Conservation (phyloP, 805 yeast genomes). For the Cyberlindnera lachancei region DNA sequence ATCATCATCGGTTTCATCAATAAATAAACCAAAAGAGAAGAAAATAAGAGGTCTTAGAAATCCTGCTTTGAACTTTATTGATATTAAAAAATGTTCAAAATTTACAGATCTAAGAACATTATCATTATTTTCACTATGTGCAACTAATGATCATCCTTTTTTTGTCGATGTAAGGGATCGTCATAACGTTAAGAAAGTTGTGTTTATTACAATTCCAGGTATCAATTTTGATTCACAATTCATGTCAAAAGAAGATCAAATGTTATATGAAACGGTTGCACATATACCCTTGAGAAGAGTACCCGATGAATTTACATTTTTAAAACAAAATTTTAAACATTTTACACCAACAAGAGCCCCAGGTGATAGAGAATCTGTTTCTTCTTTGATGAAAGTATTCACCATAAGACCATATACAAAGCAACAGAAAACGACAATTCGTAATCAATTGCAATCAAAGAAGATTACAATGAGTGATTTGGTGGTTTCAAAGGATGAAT, state of each 20-base stretch:
- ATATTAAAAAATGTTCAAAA: conserved; percentile 12
- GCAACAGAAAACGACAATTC: conserved; percentile 40
- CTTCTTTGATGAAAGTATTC: conserved; percentile 48
- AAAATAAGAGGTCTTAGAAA: conserved; percentile 25
- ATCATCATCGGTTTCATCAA: not conserved
- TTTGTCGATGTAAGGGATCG: conserved; percentile 47
- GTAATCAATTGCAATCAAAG: conserved; percentile 21
- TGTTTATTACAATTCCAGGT: conserved; percentile 61
- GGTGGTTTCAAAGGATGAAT: conserved; percentile 38
- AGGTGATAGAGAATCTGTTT: conserved; percentile 52
- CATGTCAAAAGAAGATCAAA: conserved; percentile 20
- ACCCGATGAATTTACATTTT: conserved; percentile 14
- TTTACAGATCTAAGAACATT: conserved; percentile 15
- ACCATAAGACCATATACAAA: conserved; percentile 50
- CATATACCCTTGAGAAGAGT: no score
- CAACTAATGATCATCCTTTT: conserved; percentile 28
- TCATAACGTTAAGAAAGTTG: conserved; percentile 41
- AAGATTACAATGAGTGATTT: conserved; percentile 46
- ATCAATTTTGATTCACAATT: conserved; percentile 38
- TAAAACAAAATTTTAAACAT: conserved; percentile 32
- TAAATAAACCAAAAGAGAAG: conserved; percentile 18
- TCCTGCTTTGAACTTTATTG: conserved; percentile 29
- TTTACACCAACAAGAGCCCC: conserved; percentile 52
- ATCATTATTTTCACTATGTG: conserved; percentile 25
- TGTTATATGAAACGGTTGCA: not conserved